Evolutionary conservation across 2,329 filamentous ascomycete species (phyloP), one percentile per base, ranked within the genome.

Genomic region (Dothistroma septosporum): DNA sequence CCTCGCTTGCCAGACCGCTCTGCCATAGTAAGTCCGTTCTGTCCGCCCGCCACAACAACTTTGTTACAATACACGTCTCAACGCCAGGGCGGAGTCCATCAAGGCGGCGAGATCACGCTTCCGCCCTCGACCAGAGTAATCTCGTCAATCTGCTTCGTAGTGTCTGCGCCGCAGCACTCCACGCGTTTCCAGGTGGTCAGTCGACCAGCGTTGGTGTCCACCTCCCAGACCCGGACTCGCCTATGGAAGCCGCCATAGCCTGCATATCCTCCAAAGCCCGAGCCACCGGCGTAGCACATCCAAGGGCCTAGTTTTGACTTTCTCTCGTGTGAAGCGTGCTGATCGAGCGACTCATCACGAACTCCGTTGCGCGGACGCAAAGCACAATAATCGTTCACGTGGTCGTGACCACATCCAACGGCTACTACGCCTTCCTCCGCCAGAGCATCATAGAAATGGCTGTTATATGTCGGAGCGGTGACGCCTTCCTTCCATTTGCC

Each of bases 201-300:
- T 52, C 91, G 85, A 8, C 89, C 93, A 61, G 90, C 86, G 72
- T 96, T 96, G 77, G 92, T 90, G 74, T 99, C 93, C 55, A 99
- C 85, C 69, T 97, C 93, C 73, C 94, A 99, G 48, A 99, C 83
- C 53, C 94, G 85, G 57, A 97, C 83, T 32, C 92, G 86, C 28
- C 94, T 88, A 70, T 92, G 83, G 73, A 89, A 97, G 4, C 88
- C 89, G 47, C 87, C 87, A 73, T 97, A 97, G 6, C 93, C 92
- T 21, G 89, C 94, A 73, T 99, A 99, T 0, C 94, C 94, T 58
- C 94, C 94, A 69, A 99, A 96, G 1, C 94, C 94, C 31, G 87
- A 85, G 28, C 90, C 94, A 33, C 94, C 94, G 9, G 87, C 93
- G 75, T 97, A 97, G 79, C 94, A 99, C 92, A 99, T 96, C 94